Evolutionary conservation across 179 eudicot species (phyloP), one percentile per base, ranked within the genome.

Genomic region (Heliamphora pulchella): DNA sequence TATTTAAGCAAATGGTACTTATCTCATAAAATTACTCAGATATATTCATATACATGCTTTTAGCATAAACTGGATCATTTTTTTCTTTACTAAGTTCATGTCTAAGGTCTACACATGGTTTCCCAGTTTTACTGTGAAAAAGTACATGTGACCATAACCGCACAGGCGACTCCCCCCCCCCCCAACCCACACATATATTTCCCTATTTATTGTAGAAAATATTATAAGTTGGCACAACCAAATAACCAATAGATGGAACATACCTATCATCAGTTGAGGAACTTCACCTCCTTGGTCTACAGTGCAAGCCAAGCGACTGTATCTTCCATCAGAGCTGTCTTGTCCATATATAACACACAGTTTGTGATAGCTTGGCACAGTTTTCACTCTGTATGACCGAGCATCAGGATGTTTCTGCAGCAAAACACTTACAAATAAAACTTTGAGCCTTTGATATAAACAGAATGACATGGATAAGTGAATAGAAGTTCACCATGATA

Each of bases 381-480:
- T 81, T 76, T 84, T 84, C 55, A 79, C 84, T 84, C 86, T 84
- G 73, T 84, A 84, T 7, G 82, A 70, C 71, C 84, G 82, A 53
- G 84, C 80, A 79, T 81, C 84, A 78, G 84, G 84, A 81, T 76
- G 84, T 62, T 80, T 78, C 86, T 84, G 82, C 80, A 76, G 55
- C 71, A 78, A 59, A 58, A 68, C 59, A 47, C 53, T 73, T 71
- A 7, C 8, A n/a, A 75, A 78, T 18, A 20, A 7, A 53, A 22
- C 61, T 8, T 15, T 41, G 14, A 11, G 5, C 1, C 11, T 31
- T 31, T 31, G 31, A 31, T 31, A 31, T 31, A 20, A 54, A 10
- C 58, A 54, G 58, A 54, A 79, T 31, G 3, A 79, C 13, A 79
- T 3, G 10, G 44, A 17, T 11, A 8, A 22, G 50, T 39, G 46